Conservation (phyloP, 106 monocot species). For the Allium sativum region DNA sequence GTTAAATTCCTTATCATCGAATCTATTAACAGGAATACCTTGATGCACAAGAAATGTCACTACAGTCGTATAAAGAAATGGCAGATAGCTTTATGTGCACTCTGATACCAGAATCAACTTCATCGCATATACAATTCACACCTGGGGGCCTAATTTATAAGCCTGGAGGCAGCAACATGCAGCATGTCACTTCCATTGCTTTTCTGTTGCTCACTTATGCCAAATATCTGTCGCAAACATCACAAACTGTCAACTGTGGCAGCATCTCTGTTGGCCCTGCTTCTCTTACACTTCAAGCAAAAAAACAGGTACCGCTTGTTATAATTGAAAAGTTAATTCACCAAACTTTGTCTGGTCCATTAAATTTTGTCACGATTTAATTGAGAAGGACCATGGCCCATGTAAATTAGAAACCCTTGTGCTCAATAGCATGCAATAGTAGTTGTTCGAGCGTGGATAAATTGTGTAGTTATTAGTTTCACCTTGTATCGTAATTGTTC, state of each 20-base stretch:
- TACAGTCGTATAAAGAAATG: conserved; percentile 80
- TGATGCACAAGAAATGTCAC: conserved; percentile 41
- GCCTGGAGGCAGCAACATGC: conserved; percentile 96
- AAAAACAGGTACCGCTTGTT: conserved; percentile 48
- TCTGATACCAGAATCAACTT: conserved; percentile 66
- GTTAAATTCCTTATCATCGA: neutral
- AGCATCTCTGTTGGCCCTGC: conserved; percentile 36
- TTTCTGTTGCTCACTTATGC: conserved; percentile 86
- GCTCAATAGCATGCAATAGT: no score
- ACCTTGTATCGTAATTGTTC: neutral
- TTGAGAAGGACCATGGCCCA: no score
- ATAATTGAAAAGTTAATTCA: neutral
- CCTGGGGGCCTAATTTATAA: conserved; percentile 86
- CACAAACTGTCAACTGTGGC: conserved; percentile 65
- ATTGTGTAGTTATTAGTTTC: neutral
- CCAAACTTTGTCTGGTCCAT: neutral
- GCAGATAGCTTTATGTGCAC: conserved; percentile 95
- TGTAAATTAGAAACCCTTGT: no score
- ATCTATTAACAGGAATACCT: conserved; percentile 46
- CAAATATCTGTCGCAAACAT: conserved; percentile 56
- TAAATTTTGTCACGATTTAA: no score
- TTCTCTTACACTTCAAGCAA: conserved; percentile 61
- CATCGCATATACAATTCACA: conserved; percentile 64
- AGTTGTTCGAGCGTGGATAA: neutral
- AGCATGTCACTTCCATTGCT: conserved; percentile 87